Base-by-base conservation (phyloP, 352 stramenopile genomes). In the Phytophthora vignae region DNA sequence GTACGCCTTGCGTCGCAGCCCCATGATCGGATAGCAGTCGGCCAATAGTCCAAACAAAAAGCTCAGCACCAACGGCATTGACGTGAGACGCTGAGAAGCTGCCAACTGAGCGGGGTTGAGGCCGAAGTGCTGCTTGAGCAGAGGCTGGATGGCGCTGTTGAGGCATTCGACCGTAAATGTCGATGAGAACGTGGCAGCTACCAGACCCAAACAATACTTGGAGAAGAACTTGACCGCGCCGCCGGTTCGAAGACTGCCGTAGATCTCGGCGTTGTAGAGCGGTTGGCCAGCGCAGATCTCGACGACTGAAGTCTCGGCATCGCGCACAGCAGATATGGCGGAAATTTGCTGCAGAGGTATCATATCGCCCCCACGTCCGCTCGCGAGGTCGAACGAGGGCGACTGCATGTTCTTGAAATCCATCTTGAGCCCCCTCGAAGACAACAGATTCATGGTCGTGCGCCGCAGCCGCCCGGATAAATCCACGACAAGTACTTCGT, bases 1-100 rank as follows among this genome's bases (percentile, higher is more conserved):
- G 70, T 97, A 97, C 25, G 78, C 74, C 67, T 95, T 95, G 9
- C 90, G 79, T 21, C 86, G 89, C 21, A 85, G 80, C 9, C 89
- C 87, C 64, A 82, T 80, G 67, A 97, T 90, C n/a, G 91, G 91
- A 56, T 90, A 87, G 48, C 77, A 91, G 70, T 96, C 91, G 10
- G 77, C 85, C 8, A 96, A 25, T 25, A 96, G 74, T 44, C 90
- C 93, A 48, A 96, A 81, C 22, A 96, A 50, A 36, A 97, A 87
- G 62, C 93, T 96, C 44, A 93, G 75, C 1, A 73, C 75, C 70
- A 88, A 83, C 8, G 90, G 90, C 14, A 97, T 69, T 12, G 85
- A 73, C 1, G 90, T 74, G 2, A 85, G 36, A 7, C 78, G 76
- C 42, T 78, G 60, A 1, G 71, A 69, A 9, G 74, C 58, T 8